phyloP scores from a whole-genome alignment of 1,284 basidiomycete genomes.

The Boletus semigastroideus region DNA sequence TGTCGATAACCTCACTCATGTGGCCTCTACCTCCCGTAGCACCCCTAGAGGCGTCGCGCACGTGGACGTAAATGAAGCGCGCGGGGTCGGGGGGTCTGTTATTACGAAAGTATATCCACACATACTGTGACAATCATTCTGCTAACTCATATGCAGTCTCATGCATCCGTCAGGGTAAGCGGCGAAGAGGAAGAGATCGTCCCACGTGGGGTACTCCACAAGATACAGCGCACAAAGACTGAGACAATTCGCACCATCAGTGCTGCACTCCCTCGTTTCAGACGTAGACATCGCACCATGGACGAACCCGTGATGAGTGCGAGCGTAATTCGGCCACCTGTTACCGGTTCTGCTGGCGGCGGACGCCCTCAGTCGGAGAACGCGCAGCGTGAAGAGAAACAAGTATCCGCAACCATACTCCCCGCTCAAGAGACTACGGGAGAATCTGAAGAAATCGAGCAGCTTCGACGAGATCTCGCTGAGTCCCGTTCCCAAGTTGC shows the following conservation, averaged over 20 bases:
- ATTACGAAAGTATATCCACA: slow-evolving; percentile 1
- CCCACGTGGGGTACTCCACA: background rate
- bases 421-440: too few species aligned
- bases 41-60: background rate
- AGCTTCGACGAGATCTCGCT: background rate
- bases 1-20: background rate
- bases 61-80: background rate
- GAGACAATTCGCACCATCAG: background rate
- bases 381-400: background rate
- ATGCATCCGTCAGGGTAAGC: background rate
- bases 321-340: background rate
- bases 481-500: background rate
- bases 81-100: background rate
- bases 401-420: too few species aligned
- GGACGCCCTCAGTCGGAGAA: background rate
- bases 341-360: background rate
- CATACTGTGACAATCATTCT: too few species aligned
- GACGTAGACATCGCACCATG: background rate
- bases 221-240: background rate
- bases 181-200: background rate
- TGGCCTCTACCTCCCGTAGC: background rate
- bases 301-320: background rate
- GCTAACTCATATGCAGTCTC: background rate
- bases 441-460: background rate
- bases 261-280: background rate